Conservation (phyloP, 140 eudicot species). For the Erigeron philadelphicus region DNA sequence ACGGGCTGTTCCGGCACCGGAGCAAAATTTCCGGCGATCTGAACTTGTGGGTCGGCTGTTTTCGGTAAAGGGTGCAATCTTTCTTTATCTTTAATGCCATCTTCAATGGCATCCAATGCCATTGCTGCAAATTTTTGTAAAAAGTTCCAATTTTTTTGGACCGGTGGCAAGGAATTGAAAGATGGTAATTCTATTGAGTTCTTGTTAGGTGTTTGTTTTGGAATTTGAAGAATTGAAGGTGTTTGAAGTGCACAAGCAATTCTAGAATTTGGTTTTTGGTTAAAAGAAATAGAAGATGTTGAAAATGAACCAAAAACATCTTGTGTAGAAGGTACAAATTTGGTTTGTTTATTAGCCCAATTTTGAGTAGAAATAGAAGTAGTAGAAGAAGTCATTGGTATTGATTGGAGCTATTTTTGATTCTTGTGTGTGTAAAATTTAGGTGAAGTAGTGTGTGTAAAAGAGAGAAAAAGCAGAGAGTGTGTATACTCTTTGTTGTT, state of each 20-base stretch:
- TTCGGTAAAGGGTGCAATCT: constrained; percentile 47
- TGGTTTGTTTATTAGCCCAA: constrained; percentile 33
- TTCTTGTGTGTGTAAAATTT: neutral
- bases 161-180: constrained; percentile 21
- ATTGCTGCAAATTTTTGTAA: constrained; percentile 61
- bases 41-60: constrained; percentile 66
- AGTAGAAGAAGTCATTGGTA: constrained; percentile 45
- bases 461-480: neutral
- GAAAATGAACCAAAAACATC: constrained; percentile 20
- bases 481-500: neutral
- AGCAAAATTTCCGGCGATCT: constrained; percentile 75
- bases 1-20: constrained; percentile 80
- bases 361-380: constrained; percentile 24
- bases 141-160: constrained; percentile 47
- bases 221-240: constrained; percentile 43
- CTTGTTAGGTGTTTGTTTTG: constrained; percentile 25
- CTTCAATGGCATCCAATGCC: constrained; percentile 62
- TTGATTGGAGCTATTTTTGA: constrained; percentile 16
- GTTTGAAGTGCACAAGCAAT: constrained; percentile 41
- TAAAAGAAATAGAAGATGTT: constrained; percentile 22
- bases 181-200: neutral
- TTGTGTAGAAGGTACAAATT: constrained; percentile 7
- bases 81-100: constrained; percentile 43
- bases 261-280: constrained; percentile 19
- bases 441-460: neutral